Base-by-base conservation (phyloP, 2,329 filamentous ascomycete species). In the Aspergillus latus region DNA sequence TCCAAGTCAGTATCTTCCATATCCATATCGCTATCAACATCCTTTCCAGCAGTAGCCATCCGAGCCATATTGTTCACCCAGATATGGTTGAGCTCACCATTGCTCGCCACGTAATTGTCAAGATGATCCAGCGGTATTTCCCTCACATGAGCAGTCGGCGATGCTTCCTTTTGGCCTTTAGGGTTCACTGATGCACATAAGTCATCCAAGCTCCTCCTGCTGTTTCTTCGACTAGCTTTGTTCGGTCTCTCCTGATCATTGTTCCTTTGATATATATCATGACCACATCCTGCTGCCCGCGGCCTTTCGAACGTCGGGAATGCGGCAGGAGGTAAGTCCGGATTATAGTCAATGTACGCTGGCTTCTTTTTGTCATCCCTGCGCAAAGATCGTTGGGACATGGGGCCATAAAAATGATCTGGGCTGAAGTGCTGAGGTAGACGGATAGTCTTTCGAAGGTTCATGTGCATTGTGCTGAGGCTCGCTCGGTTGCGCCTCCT, bases 221-320 rank as follows among this genome's bases (percentile, higher is more conserved):
- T 43, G 45, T 45, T n/a, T 46, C 29, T 21, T 11, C n/a, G 32
- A 6, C 11, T 34, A 21, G 5, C 10, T 40, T 30, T 21, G 30
- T 8, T 10, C 5, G 6, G 15, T 15, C 7, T 11, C 3, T 47
- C 29, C 15, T 26, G 29, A 1, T 52, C 32, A 13, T 21, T 13
- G 13, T 44, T 40, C 7, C 13, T 10, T 47, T 36, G 44, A 1
- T 47, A 9, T 15, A 32, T 13, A 10, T 54, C 29, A 1, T 28
- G 47, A 21, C 45, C 9, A 28, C 51, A 16, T 7, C 30, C 45
- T 15, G 28, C 21, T 48, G 48, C 45, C 30, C 52, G 55, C 11
- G 64, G 61, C 6, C 44, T 50, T 29, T 71, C 64, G 16, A 76
- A 53, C 6, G 72, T 76, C 21, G 76, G 76, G 54, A 78, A 78